These are phyloP conservation scores for Rhizopus microsporus DNA, from an alignment of 371 early-diverging fungal genomes.

Conservation along the genomic window DNA sequence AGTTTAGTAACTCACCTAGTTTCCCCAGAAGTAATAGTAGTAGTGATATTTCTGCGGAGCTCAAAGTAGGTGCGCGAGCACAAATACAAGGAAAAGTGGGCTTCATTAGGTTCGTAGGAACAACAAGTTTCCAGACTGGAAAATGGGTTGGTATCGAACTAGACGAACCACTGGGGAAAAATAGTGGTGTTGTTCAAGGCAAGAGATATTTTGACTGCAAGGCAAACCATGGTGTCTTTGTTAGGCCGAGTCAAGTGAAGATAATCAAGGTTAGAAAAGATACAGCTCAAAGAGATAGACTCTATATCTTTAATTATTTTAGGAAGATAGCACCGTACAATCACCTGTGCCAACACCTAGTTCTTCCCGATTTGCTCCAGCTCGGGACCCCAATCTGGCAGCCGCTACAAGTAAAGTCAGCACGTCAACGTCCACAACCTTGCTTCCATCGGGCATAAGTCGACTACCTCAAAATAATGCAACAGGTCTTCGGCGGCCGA, in stretches of 20 bases:
- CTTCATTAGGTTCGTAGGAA: constrained; percentile 68
- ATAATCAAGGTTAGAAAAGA: constrained; percentile 17
- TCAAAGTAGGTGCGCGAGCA: constrained; percentile 55
- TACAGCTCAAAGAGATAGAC: neutral
- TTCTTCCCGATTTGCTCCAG: constrained; percentile 27
- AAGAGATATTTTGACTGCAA: constrained; percentile 82
- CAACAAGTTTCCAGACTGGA: constrained; percentile 73
- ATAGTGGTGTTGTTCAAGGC: constrained; percentile 78
- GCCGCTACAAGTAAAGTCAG: constrained; percentile 15
- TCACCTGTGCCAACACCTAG: constrained; percentile 4
- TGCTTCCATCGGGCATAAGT: constrained; percentile 32
- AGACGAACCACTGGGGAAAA: constrained; percentile 74
- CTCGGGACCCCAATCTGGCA: constrained; percentile 28
- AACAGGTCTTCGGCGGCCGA: constrained; percentile 7
- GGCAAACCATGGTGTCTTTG: constrained; percentile 81
- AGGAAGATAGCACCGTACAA: neutral
- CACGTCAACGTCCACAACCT: constrained; percentile 31
- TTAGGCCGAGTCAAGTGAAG: constrained; percentile 70
- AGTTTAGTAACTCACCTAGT: constrained; percentile 19
- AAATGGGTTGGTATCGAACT: constrained; percentile 83
- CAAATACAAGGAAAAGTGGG: constrained; percentile 68
- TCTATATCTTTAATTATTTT: constrained; percentile 3
- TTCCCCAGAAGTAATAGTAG: constrained; percentile 15
- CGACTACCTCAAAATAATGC: constrained; percentile 16
- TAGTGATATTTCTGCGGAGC: constrained; percentile 34